Percentiles rank a stretch among this genome's conserved stretches.
Evolutionary conservation across 2,329 filamentous ascomycete genomes (phyloP).

Genomic region (Paraphaeosphaeria sporulosa): DNA sequence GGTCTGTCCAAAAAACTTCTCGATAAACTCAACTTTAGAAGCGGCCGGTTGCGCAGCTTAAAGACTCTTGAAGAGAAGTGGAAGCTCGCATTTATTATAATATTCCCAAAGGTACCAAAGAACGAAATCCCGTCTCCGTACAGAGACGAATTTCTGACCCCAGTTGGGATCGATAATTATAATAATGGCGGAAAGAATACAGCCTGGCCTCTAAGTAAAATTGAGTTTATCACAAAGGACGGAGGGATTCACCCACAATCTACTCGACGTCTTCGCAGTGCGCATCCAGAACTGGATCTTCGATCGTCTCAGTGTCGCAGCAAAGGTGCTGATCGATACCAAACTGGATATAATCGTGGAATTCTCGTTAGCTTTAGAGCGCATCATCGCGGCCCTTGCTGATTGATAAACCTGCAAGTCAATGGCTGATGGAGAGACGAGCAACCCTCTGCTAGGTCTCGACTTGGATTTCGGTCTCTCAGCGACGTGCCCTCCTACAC

Average conservation of each 20-base stretch:
- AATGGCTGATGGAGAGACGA: background rate
- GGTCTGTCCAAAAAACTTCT: background rate
- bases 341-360: background rate
- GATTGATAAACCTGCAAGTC: background rate
- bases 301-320: background rate
- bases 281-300: background rate
- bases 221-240: background rate
- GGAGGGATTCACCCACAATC: background rate
- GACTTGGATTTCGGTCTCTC: background rate
- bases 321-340: background rate
- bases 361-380: background rate
- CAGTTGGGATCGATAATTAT: background rate
- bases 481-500: background rate
- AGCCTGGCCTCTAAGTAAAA: background rate
- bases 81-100: background rate
- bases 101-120: constrained; percentile 1
- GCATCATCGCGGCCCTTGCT: background rate
- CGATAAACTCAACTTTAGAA: constrained; percentile 2
- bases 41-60: background rate
- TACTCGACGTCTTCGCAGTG: background rate
- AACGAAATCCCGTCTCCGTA: background rate
- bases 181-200: background rate
- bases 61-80: constrained; percentile 4
- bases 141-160: background rate
- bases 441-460: background rate